Conservation (phyloP, 345 rosid species). For the Eucalyptus marginata region DNA sequence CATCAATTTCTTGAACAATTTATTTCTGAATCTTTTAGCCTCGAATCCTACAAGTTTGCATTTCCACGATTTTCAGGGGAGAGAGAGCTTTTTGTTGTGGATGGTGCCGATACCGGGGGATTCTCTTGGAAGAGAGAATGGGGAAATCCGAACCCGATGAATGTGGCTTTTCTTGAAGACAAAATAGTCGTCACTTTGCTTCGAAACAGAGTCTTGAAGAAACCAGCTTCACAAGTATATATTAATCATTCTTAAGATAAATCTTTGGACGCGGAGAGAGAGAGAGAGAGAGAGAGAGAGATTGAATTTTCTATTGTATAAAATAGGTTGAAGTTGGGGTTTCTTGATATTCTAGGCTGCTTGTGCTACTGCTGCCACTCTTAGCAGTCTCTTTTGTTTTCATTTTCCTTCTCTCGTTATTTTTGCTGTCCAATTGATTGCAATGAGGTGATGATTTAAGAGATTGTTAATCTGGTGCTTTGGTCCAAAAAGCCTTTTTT, state of each 20-base stretch:
- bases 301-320: neutral
- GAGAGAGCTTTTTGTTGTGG: constrained; percentile 85
- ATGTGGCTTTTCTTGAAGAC: too few species aligned
- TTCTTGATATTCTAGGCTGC: neutral
- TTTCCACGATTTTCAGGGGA: constrained; percentile 28
- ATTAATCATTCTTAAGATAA: neutral
- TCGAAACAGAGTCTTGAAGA: neutral
- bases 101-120: constrained; percentile 65
- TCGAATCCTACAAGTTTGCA: too few species aligned
- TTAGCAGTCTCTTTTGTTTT: neutral
- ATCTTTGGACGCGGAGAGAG: neutral
- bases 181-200: neutral
- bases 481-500: neutral
- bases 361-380: neutral
- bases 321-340: neutral
- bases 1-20: neutral
- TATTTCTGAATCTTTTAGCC: neutral
- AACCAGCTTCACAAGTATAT: neutral
- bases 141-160: neutral
- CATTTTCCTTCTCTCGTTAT: neutral
- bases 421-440: neutral
- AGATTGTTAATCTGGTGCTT: neutral
- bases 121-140: constrained; percentile 30
- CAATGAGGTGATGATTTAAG: neutral
- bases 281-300: neutral